phyloP scores from a whole-genome alignment of 768 basidiomycete genomes.

The Kwoniella bestiolae region DNA sequence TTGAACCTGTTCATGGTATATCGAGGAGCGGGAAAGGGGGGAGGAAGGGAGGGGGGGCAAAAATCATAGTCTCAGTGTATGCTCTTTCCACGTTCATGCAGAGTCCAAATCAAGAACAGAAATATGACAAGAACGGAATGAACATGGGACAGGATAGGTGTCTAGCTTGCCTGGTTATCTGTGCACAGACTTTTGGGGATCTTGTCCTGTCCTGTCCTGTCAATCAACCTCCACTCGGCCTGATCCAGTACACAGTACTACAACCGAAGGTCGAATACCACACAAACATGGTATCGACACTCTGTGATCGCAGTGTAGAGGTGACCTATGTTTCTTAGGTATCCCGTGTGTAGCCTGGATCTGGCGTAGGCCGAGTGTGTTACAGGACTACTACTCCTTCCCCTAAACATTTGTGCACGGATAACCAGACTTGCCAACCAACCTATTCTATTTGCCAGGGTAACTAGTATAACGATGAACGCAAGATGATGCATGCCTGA shows the following conservation, averaged over 20 bases:
- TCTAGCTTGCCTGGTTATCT: constrained; percentile 15
- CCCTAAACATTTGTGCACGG: constrained; percentile 2
- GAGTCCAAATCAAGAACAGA: not conserved
- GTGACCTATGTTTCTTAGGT: too few relatives aligned
- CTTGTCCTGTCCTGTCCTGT: not conserved
- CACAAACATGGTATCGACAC: too few relatives aligned
- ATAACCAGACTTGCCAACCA: constrained; percentile 15
- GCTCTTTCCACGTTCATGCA: constrained; percentile 12
- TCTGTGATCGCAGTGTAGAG: too few relatives aligned
- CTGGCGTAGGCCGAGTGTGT: too few relatives aligned
- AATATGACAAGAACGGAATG: not conserved
- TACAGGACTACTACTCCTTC: too few relatives aligned
- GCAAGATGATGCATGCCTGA: constrained; percentile 38
- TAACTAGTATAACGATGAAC: constrained; percentile 1
- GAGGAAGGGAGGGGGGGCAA: not conserved
- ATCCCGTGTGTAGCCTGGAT: too few relatives aligned
- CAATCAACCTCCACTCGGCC: constrained; percentile 1
- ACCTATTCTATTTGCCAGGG: not conserved
- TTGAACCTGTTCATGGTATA: constrained; percentile 26
- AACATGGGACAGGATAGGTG: not conserved
- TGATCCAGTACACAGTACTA: too few relatives aligned
- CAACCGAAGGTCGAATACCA: too few relatives aligned
- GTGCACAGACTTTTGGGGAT: not conserved
- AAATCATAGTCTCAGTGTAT: constrained; percentile 26
- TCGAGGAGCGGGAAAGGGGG: not conserved